These are phyloP conservation scores for Quillaja saponaria DNA, from an alignment of 306 rosid species.

Conservation along the genomic window DNA sequence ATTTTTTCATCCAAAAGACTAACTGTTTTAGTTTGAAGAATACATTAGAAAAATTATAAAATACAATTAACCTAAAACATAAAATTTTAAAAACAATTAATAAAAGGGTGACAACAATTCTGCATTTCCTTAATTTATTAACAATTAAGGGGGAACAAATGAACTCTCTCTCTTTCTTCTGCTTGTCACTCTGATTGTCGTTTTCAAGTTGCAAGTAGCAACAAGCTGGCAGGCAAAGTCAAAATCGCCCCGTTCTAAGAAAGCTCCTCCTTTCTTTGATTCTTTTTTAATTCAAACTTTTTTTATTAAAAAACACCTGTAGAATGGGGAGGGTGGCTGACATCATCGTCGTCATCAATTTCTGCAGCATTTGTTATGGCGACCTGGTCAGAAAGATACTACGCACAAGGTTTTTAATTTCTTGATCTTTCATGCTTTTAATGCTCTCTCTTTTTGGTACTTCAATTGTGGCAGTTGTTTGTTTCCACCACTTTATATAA, in stretches of 20 bases:
- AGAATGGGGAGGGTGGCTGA: conserved; percentile 45
- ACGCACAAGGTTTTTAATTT: conserved; percentile 5
- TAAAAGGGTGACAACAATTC: too few relatives aligned
- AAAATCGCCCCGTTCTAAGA: conserved; percentile 19
- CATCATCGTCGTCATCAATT: conserved; percentile 22
- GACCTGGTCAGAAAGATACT: conserved; percentile 46
- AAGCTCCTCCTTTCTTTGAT: background rate
- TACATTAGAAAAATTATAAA: too few relatives aligned
- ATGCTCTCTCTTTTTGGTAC: conserved; percentile 7
- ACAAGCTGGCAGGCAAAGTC: too few relatives aligned
- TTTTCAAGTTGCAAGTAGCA: too few relatives aligned
- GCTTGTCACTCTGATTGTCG: too few relatives aligned
- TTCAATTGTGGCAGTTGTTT: conserved; percentile 2
- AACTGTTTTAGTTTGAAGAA: too few relatives aligned
- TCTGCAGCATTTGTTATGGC: conserved; percentile 26
- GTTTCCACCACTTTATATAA: background rate
- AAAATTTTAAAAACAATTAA: too few relatives aligned
- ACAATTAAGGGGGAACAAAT: too few relatives aligned
- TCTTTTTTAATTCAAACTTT: background rate
- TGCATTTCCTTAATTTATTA: too few relatives aligned
- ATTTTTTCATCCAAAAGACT: too few relatives aligned
- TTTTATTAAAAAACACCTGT: conserved; percentile 3
- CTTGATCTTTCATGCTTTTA: background rate
- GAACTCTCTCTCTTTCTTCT: too few relatives aligned
- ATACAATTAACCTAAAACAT: too few relatives aligned